Base-by-base conservation (phyloP, 1,284 basidiomycete genomes). In the Ceratobasidium sp. region DNA sequence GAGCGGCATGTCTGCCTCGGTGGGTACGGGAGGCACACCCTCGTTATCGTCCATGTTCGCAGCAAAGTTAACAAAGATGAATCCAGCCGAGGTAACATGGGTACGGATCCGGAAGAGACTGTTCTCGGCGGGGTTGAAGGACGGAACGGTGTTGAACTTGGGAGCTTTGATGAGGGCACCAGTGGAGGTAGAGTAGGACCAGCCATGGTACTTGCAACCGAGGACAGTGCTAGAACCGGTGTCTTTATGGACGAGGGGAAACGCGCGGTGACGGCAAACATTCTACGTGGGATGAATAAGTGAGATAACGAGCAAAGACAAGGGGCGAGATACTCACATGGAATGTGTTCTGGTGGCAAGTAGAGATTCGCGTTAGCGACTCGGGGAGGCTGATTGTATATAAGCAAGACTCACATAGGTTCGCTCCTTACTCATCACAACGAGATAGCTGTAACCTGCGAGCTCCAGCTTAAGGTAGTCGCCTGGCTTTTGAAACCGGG, bases 1-100 rank as follows among this genome's bases (percentile, higher is more conserved):
- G 14, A 71, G 27, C 36, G 56, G 54, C 67, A 71, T 71, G 31
- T 71, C 67, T 14, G 67, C 24, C 24, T 71, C 54, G 27, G 17
- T 71, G 9, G 67, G 67, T 14, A 60, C 54, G 1, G 53, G 67
- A 33, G 67, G 67, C 33, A 71, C 54, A 45, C 67, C 67, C 7
- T 71, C 54, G 45, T 71, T 45, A 36, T 71, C 48, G 19, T 60
- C 54, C 9, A 59, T 45, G 27, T 71, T 78, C 2, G 78, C 78
- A n/a, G 78, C 77, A 74, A 80, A 79, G 69, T 80, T 80, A 50
- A 80, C 63, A 67, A 80, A 80, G 31, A 80, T 78, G 57, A 78
- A 79, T 5, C 80, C 79, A 24, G 76, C 75, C 27, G 74, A 62
- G 22, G 78, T 78, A 33, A 80, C 79, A 69, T 80, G 80, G 14